phyloP scores from a whole-genome alignment of 202 grass and related monocot species.

The Schoenoplectus tabernaemontani region DNA sequence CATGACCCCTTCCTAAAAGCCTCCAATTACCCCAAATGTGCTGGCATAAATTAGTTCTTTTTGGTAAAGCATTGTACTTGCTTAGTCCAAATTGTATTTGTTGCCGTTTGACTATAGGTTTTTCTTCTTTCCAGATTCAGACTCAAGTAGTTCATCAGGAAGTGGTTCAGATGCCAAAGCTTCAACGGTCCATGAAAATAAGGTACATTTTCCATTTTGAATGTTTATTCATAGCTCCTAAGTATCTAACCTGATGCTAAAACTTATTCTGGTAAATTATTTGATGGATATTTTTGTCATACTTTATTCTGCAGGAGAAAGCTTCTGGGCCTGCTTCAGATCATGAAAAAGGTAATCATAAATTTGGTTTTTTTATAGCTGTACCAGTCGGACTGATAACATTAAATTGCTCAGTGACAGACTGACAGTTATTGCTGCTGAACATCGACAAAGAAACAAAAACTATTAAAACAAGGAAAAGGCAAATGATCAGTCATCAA shows the following conservation, averaged over 20 bases:
- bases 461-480: neutral
- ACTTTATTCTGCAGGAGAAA: constrained; percentile 50
- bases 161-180: constrained; percentile 60
- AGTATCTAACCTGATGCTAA: neutral
- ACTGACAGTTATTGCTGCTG: neutral
- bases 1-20: too few species aligned
- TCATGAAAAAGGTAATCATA: constrained; percentile 54
- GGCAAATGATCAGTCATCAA: neutral
- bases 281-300: constrained; percentile 19
- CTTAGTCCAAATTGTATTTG: neutral
- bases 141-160: constrained; percentile 82
- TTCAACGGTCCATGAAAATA: constrained; percentile 33
- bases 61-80: neutral
- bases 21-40: too few species aligned
- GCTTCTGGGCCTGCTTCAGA: constrained; percentile 32
- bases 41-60: neutral
- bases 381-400: neutral
- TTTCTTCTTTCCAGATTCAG: constrained; percentile 52
- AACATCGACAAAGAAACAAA: neutral
- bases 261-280: constrained; percentile 19
- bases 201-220: constrained; percentile 41
- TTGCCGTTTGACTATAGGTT: constrained; percentile 5
- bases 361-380: constrained; percentile 10
- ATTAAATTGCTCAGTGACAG: neutral
- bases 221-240: neutral